These are phyloP conservation scores for Corylus avellana DNA, from an alignment of 306 rosid species.

Conservation along the genomic window DNA sequence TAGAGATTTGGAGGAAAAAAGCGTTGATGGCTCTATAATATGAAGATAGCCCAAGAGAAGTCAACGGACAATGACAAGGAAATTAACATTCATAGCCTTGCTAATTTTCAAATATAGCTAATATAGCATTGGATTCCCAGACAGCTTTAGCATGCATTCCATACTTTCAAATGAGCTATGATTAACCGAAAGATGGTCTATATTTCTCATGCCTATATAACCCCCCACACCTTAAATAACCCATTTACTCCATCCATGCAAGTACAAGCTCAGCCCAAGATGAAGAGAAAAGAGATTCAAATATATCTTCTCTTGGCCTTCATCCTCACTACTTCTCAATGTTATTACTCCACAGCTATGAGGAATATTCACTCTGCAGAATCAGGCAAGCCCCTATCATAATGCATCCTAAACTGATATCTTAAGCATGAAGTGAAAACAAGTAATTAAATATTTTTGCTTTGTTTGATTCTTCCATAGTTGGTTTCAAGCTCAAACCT, in stretches of 20 bases:
- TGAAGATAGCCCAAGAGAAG: slow-evolving; percentile 1
- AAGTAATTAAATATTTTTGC: not conserved
- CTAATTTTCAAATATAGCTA: not conserved
- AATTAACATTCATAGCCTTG: not conserved
- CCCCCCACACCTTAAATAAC: slow-evolving; percentile 5
- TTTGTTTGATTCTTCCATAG: slow-evolving; percentile 3
- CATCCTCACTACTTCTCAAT: slow-evolving; percentile 21
- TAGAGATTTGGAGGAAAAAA: slow-evolving; percentile 5
- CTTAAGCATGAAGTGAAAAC: not conserved
- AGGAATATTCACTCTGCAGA: slow-evolving; percentile 10
- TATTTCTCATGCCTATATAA: slow-evolving; percentile 15
- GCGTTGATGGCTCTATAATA: slow-evolving; percentile 5
- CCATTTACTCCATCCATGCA: slow-evolving; percentile 5
- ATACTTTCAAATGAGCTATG: slow-evolving; percentile 27
- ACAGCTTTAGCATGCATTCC: slow-evolving; percentile 13
- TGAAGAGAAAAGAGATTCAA: slow-evolving; percentile 17
- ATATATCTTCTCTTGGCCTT: slow-evolving; percentile 17
- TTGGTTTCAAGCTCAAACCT: not conserved
- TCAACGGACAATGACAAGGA: slow-evolving; percentile 29
- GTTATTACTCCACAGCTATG: slow-evolving; percentile 2
- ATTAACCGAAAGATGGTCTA: slow-evolving; percentile 3
- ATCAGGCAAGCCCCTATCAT: slow-evolving; percentile 17
- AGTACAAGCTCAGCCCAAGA: slow-evolving; percentile 17
- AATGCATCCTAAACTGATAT: not conserved
- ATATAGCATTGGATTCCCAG: slow-evolving; percentile 38